Evolutionary conservation across 2,329 filamentous ascomycete species (phyloP), one percentile per base, ranked within the genome.

Genomic region (Trichoderma hamatum): DNA sequence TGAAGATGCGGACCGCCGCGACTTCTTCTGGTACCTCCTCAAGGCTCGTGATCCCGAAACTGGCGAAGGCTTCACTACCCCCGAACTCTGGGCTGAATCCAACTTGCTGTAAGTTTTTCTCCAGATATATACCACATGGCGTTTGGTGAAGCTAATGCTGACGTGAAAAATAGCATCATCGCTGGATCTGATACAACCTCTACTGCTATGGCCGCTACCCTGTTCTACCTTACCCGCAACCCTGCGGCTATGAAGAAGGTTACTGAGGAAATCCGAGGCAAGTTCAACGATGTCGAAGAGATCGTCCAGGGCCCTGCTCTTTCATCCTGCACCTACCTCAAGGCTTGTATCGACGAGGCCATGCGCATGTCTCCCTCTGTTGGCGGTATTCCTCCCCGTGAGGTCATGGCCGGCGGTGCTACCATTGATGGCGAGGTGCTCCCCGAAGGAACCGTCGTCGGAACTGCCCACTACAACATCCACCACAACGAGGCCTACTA

Each of bases 1-100:
- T 32, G 88, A 88, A 72, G 88, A 86, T 72, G 89, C 85, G 59
- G 89, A 88, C 73, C 89, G 90, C 39, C 88, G 89, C 68, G 91
- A 93, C 76, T 92, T 93, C 81, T 92, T 93, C 81, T 89, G 92
- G 79, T 89, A 92, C 77, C 84, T 93, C 13, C 85, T 93, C 70
- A 89, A 89, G 75, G 90, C 90, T 9, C 86, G 86, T 49, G 90
- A 93, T 72, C 89, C 90, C 14, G 89, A 92, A 75, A 92, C 90
- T 0, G 90, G 90, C 64, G 83, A 86, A 69, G 88, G 88, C 1
- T 90, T 92, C 75, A 85, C 83, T 51, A 89, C 84, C 2, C 85
- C 86, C 0, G 90, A 92, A 75, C 85, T 92, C 28, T 91, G 89
- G 89, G 88, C 85, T 61, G 90, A 92, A 76, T 90, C 89, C 10